Evolutionary conservation across 805 yeast genomes (phyloP).

Genomic region (Suhomyces sp.): DNA sequence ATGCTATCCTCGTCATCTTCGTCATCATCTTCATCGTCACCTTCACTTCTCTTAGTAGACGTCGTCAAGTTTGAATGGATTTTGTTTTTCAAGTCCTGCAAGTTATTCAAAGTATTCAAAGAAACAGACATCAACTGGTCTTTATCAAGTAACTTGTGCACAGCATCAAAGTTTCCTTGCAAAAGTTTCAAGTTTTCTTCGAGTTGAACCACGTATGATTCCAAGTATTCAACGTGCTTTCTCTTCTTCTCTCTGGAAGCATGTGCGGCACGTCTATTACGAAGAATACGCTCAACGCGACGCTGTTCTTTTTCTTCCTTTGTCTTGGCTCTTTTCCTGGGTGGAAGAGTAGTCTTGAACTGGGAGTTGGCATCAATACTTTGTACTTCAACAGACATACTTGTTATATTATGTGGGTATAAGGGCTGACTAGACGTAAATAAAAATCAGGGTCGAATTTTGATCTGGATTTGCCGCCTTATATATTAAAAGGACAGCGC

Average conservation of each 20-base stretch:
- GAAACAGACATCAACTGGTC: constrained; percentile 8
- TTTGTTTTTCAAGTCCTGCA: constrained; percentile 23
- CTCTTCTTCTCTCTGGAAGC: constrained; percentile 96
- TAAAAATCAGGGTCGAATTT: neutral
- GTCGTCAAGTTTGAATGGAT: constrained; percentile 23
- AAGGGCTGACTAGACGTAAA: neutral
- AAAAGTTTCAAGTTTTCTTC: constrained; percentile 32
- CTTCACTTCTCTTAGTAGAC: constrained; percentile 6
- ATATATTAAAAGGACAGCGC: constrained; percentile 2
- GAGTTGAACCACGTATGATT: constrained; percentile 49
- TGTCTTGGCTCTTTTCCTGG: constrained; percentile 95
- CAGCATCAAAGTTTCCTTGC: constrained; percentile 23
- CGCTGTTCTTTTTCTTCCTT: constrained; percentile 97
- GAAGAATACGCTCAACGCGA: constrained; percentile 83
- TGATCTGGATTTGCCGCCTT: neutral
- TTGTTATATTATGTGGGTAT: neutral
- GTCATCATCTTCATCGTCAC: constrained; percentile 11
- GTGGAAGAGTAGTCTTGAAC: constrained; percentile 63
- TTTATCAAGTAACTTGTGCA: constrained; percentile 10
- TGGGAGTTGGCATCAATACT: neutral
- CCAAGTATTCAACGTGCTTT: constrained; percentile 82
- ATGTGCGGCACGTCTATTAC: constrained; percentile 96
- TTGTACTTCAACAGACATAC: constrained; percentile 3
- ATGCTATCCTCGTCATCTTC: constrained; percentile 11
- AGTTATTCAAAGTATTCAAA: constrained; percentile 14